Conservation (phyloP, 1,284 basidiomycete genomes). For the Rhodotorula sp. region DNA sequence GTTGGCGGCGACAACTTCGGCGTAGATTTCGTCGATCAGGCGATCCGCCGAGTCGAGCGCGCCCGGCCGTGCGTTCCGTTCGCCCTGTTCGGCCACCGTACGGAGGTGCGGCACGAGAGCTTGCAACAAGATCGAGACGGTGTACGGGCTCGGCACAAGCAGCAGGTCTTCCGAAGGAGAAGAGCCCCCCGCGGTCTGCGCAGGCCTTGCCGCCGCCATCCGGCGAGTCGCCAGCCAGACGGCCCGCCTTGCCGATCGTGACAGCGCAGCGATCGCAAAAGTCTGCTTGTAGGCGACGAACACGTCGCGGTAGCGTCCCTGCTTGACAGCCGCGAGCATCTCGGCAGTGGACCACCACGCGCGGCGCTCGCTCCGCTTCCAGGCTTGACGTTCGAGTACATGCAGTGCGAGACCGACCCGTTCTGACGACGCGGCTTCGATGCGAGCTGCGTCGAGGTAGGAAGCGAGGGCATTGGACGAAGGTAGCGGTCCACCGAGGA, state of each 20-base stretch:
- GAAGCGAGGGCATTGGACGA: constrained; percentile 2
- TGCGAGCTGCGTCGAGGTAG: background rate
- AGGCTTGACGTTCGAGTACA: background rate
- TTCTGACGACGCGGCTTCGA: background rate
- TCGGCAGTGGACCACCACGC: background rate
- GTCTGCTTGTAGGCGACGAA: constrained; percentile 6
- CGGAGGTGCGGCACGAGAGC: constrained; percentile 14
- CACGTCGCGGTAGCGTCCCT: background rate
- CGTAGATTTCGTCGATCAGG: constrained; percentile 2
- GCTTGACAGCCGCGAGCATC: constrained; percentile 1
- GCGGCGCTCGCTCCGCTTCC: background rate
- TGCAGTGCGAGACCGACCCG: background rate
- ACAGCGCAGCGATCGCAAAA: constrained; percentile 6
- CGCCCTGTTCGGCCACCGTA: background rate
- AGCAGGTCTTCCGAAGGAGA: background rate
- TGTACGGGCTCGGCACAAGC: constrained; percentile 5
- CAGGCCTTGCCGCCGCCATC: background rate
- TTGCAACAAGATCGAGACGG: constrained; percentile 16
- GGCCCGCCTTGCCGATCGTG: background rate
- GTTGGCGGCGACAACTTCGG: background rate
- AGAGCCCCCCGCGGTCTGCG: no score
- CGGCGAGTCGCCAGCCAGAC: background rate
- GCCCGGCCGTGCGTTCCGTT: background rate
- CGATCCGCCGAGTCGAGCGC: background rate
- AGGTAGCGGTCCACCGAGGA: background rate